Base-by-base conservation (phyloP, 106 monocot species). In the Dendrobium nobile region DNA sequence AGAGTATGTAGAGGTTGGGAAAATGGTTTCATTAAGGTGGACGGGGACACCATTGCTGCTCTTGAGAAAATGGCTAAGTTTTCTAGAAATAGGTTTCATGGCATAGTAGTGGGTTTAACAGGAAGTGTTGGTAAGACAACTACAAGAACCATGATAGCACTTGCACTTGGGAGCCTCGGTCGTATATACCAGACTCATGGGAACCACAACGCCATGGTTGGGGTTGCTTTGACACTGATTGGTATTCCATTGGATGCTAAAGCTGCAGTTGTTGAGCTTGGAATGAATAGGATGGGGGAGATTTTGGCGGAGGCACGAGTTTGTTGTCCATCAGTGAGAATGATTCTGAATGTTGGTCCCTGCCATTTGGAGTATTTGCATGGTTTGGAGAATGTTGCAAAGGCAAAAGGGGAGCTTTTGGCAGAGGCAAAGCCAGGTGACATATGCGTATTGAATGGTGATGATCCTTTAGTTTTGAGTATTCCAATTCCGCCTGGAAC, bases 401-500 rank as follows among this genome's bases (percentile, higher is more conserved):
- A 59, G 79, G 86, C 86, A 41, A 86, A 86, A 82, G 86, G 86
- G 59, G 86, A 86, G 77, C 51, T 86, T 11, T 44, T 86, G 45
- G 68, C 2, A 17, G 86, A 86, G 54, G 82, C 77, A 10, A 31
- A 86, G 42, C 79, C 82, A 6, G 86, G 82, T 26, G 79, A 86
- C 77, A 55, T 82, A 40, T 86, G 86, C 37, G 82, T 86, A 19
- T 9, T 86, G 44, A 86, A 86, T 82, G 86, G 65, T 22, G 82
- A 86, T 81, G 86, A 86, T 86, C 86, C 86, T 54, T 4, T 86
- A 1, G 82, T 86, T 82, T 82, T 82, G 82, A 77, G 70, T 78
- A 74, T 86, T 68, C 79, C 79, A 70, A 68, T 82, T 82, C 82
- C 86, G 45, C 27, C 11, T 41, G 86, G 86, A 41, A 79, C 76